phyloP scores from a whole-genome alignment of 2,329 filamentous ascomycete genomes.

The Phaeoacremonium minimum region DNA sequence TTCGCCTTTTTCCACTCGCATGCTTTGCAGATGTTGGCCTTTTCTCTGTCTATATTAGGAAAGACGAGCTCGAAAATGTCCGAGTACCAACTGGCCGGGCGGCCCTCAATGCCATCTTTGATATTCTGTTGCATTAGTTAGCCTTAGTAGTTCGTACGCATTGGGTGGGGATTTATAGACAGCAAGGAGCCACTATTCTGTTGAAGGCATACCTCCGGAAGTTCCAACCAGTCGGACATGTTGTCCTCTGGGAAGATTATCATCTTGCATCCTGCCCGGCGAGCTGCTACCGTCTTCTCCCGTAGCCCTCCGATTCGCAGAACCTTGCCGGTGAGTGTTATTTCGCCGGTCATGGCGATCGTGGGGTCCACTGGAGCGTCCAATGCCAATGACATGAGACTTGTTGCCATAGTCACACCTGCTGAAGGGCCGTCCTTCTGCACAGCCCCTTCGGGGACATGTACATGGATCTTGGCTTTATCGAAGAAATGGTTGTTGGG shows the following conservation, averaged over 20 bases:
- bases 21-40: slow-evolving; percentile 71
- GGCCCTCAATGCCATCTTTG: slow-evolving; percentile 91
- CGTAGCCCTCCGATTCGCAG: slow-evolving; percentile 87
- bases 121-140: slow-evolving; percentile 69
- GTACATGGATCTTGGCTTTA: slow-evolving; percentile 89
- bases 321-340: slow-evolving; percentile 96
- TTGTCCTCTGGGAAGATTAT: slow-evolving; percentile 96
- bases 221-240: slow-evolving; percentile 92
- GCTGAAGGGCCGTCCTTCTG: slow-evolving; percentile 91
- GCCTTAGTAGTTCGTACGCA: slow-evolving; percentile 1
- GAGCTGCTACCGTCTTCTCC: slow-evolving; percentile 95
- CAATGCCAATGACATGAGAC: slow-evolving; percentile 78
- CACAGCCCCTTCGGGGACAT: slow-evolving; percentile 94
- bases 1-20: slow-evolving; percentile 39
- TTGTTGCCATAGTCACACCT: slow-evolving; percentile 98
- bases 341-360: slow-evolving; percentile 95
- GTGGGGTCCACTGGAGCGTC: slow-evolving; percentile 75
- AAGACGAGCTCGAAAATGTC: slow-evolving; percentile 94
- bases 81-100: slow-evolving; percentile 86
- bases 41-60: slow-evolving; percentile 67
- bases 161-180: not conserved
- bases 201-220: slow-evolving; percentile 77
- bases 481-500: slow-evolving; percentile 94
- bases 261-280: slow-evolving; percentile 85
- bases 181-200: slow-evolving; percentile 1